phyloP scores from a whole-genome alignment of 1,139 yeast species.

The Sugiyamaella japonica region DNA sequence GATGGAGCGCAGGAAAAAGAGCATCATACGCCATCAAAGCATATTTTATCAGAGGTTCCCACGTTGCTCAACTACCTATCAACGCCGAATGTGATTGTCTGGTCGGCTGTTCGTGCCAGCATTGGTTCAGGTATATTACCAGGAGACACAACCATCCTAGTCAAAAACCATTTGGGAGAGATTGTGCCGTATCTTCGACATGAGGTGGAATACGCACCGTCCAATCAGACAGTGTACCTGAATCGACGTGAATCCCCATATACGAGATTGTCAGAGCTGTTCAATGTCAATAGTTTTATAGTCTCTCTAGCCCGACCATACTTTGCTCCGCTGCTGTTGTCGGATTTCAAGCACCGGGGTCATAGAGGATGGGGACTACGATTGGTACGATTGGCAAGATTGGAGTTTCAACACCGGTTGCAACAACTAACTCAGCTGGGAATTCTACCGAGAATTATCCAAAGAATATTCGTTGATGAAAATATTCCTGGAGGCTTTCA shows the following conservation, averaged over 20 bases:
- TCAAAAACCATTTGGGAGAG: conserved; percentile 54
- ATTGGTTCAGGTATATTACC: conserved; percentile 68
- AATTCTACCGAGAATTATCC: conserved; percentile 65
- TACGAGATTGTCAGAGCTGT: conserved; percentile 83
- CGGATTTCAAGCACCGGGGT: conserved; percentile 72
- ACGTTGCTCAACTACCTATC: conserved; percentile 81
- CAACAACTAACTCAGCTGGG: conserved; percentile 80
- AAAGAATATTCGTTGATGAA: conserved; percentile 83
- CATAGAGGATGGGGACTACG: conserved; percentile 49
- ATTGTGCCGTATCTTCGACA: conserved; percentile 33
- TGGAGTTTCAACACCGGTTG: conserved; percentile 83
- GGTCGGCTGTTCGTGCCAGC: conserved; percentile 75
- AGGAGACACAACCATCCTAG: conserved; percentile 56
- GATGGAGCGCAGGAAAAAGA: not conserved
- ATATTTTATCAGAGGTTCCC: conserved; percentile 49
- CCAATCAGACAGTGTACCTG: conserved; percentile 42
- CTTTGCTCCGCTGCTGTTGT: conserved; percentile 81
- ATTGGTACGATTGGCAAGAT: conserved; percentile 47
- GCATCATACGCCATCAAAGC: not conserved
- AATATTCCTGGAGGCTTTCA: conserved; percentile 78
- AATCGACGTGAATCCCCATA: conserved; percentile 63
- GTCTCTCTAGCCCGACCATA: conserved; percentile 92
- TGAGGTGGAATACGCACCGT: conserved; percentile 46
- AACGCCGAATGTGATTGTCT: conserved; percentile 83
- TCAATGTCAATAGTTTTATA: conserved; percentile 89